Percentiles rank a stretch among this genome's conserved stretches.
These are phyloP conservation scores for Adansonia digitata DNA, from an alignment of 345 rosid genomes.

Conservation along the genomic window DNA sequence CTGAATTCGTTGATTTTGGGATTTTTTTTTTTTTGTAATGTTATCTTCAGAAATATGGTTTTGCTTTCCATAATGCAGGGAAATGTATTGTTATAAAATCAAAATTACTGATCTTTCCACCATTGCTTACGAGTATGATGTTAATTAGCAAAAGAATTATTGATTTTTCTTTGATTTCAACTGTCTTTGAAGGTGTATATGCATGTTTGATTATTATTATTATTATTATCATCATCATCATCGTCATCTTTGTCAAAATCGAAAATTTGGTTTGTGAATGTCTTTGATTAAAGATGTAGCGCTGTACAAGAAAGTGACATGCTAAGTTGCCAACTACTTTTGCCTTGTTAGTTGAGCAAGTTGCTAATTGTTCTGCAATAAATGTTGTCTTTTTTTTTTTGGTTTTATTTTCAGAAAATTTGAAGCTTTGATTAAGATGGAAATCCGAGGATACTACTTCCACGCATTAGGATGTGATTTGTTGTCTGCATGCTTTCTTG, in stretches of 20 bases:
- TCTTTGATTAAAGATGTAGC: slow-evolving; percentile 1
- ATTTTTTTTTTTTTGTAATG: neutral
- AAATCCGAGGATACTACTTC: neutral
- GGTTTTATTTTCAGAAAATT: neutral
- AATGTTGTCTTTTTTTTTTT: neutral
- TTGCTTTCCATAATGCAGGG: neutral
- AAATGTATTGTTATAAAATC: neutral
- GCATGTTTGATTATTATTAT: neutral
- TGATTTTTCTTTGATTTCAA: neutral
- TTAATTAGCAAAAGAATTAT: neutral
- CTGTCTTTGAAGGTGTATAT: neutral
- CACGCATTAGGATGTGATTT: neutral
- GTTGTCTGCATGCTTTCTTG: neutral
- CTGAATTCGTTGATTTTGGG: neutral
- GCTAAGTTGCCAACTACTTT: slow-evolving; percentile 19
- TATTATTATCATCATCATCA: too few relatives aligned
- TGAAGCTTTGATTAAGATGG: neutral
- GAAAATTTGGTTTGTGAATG: neutral
- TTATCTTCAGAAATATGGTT: neutral
- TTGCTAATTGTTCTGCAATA: slow-evolving; percentile 8
- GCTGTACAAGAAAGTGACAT: slow-evolving; percentile 12
- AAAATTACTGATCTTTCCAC: neutral
- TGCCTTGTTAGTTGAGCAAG: slow-evolving; percentile 10
- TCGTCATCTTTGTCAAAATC: too few relatives aligned
- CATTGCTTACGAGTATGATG: neutral